phyloP scores from a whole-genome alignment of 257 asterid genomes.

The Solanum habrochaites region DNA sequence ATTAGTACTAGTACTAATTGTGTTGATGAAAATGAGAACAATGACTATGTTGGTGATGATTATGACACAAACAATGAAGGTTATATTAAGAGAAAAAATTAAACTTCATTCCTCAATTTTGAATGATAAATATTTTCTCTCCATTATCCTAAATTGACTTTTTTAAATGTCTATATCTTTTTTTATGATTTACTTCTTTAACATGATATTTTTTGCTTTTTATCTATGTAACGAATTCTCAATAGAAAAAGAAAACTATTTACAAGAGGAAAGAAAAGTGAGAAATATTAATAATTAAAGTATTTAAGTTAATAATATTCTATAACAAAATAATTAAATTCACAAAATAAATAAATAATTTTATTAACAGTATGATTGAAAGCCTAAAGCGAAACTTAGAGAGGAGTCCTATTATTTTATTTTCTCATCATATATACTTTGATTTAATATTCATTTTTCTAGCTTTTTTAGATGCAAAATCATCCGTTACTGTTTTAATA shows the following conservation, averaged over 20 bases:
- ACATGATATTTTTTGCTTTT: too few relatives aligned
- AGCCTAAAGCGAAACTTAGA: too few relatives aligned
- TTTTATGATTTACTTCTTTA: background rate
- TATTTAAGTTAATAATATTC: background rate
- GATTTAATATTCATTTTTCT: too few relatives aligned
- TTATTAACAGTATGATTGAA: too few relatives aligned
- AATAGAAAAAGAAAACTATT: background rate
- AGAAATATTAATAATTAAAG: background rate
- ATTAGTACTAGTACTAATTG: background rate
- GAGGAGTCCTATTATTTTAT: too few relatives aligned
- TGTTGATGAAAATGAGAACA: constrained; percentile 2
- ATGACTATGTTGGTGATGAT: constrained; percentile 4
- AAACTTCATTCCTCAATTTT: background rate
- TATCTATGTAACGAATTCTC: background rate
- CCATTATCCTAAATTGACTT: too few relatives aligned
- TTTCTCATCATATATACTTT: too few relatives aligned
- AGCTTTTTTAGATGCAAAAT: too few relatives aligned
- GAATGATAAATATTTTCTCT: background rate
- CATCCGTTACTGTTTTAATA: too few relatives aligned
- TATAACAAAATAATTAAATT: too few relatives aligned
- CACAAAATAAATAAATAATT: too few relatives aligned
- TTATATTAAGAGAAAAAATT: constrained; percentile 5
- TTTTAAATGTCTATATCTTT: too few relatives aligned
- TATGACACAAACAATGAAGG: constrained; percentile 19
- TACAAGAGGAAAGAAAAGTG: background rate